Conservation (phyloP, 208 protist species). For the Trypanosoma rangeli region DNA sequence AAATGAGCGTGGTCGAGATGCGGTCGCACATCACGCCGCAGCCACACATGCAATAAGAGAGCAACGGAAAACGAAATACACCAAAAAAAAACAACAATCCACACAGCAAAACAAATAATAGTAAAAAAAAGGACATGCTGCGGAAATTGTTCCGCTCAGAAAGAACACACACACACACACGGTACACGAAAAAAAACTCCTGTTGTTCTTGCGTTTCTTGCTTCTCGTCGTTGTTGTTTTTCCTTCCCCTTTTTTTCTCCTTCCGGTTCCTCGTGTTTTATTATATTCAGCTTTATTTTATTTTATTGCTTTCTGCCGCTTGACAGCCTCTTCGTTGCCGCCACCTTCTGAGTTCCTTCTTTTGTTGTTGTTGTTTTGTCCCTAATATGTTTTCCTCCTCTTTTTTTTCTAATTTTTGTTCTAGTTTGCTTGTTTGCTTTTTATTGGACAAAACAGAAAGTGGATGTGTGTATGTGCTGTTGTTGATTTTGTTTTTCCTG, state of each 20-base stretch:
- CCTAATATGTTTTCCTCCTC: neutral
- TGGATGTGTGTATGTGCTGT: slow-evolving; percentile 1
- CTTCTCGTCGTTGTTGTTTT: no score
- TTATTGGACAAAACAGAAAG: no score
- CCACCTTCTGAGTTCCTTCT: neutral
- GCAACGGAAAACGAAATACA: slow-evolving; percentile 10
- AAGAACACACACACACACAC: neutral
- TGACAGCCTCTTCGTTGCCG: no score
- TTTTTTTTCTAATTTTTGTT: slow-evolving; percentile 1
- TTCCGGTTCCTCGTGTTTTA: slow-evolving; percentile 7
- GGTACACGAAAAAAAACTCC: no score
- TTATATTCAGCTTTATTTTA: neutral
- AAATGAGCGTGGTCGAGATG: neutral
- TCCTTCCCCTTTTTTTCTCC: slow-evolving; percentile 18
- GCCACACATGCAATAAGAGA: neutral
- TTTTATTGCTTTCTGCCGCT: slow-evolving; percentile 11
- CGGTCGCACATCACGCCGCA: neutral
- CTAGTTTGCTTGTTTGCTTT: neutral
- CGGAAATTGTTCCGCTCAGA: neutral
- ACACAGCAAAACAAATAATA: slow-evolving; percentile 2
- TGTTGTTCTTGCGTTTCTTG: neutral
- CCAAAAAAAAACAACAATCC: neutral
- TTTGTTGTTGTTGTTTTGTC: slow-evolving; percentile 3
- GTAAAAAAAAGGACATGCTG: no score
- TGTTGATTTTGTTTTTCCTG: neutral